Evolutionary conservation across 352 stramenopile genomes (phyloP).

Genomic region (Phytophthora sp.): DNA sequence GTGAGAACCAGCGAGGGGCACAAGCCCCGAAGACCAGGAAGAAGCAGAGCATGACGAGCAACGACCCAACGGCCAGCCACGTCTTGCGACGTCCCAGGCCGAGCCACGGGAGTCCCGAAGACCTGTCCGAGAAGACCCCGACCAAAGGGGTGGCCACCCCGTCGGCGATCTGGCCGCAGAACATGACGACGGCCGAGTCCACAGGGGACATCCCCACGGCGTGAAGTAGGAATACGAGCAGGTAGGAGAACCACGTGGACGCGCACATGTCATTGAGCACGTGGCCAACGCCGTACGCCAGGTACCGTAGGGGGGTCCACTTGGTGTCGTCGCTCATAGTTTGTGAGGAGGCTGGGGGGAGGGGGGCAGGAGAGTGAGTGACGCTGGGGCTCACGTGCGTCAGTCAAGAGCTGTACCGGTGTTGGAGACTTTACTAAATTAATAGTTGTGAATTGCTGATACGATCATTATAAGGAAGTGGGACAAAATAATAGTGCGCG

Average conservation of each 20-base stretch:
- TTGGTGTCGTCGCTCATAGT: too few species aligned
- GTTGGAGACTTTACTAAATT: too few species aligned
- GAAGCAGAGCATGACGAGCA: conserved; percentile 85
- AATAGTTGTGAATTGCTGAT: too few species aligned
- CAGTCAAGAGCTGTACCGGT: too few species aligned
- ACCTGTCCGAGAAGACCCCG: conserved; percentile 76
- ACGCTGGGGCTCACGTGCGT: neutral
- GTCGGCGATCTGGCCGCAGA: conserved; percentile 85
- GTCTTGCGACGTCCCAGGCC: conserved; percentile 78
- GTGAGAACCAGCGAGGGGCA: conserved; percentile 62
- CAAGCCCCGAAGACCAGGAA: conserved; percentile 84
- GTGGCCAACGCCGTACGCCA: conserved; percentile 84
- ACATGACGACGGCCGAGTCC: conserved; percentile 87
- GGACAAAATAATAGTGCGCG: too few species aligned
- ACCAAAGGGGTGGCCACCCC: conserved; percentile 81
- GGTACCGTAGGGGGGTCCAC: conserved; percentile 65
- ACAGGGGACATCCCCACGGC: conserved; percentile 70
- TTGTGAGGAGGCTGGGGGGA: conserved; percentile 12
- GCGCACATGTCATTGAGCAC: conserved; percentile 91
- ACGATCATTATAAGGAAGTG: too few species aligned
- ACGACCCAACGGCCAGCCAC: conserved; percentile 70
- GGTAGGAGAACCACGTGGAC: conserved; percentile 89
- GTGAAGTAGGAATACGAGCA: conserved; percentile 81
- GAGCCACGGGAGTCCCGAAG: conserved; percentile 63
- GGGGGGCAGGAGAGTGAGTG: conserved; percentile 1